Evolutionary conservation across 2,329 filamentous ascomycete genomes (phyloP).

Genomic region (Aspergillus sp.): DNA sequence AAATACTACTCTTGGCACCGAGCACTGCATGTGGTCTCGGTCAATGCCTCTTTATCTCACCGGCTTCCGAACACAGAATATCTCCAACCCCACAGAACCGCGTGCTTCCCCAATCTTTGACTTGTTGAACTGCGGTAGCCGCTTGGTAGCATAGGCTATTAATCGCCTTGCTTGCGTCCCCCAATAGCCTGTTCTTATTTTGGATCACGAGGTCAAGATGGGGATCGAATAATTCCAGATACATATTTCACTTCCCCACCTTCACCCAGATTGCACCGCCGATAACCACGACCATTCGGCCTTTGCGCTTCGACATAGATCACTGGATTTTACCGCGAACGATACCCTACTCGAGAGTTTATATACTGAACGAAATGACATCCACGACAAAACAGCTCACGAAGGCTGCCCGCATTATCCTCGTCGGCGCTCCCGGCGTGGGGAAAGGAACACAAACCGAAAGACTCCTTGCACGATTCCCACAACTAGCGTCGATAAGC

Average conservation of each 20-base stretch:
- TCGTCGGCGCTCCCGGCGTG: slow-evolving; percentile 92
- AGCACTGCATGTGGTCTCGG: neutral
- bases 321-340: no score
- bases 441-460: slow-evolving; percentile 96
- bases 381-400: slow-evolving; percentile 50
- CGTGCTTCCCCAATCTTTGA: slow-evolving; percentile 16
- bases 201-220: slow-evolving; percentile 3
- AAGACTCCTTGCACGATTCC: slow-evolving; percentile 76
- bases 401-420: slow-evolving; percentile 82
- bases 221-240: slow-evolving; percentile 4
- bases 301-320: neutral
- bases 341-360: neutral
- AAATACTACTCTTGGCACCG: neutral
- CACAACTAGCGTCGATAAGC: slow-evolving; percentile 83
- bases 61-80: slow-evolving; percentile 26
- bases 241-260: neutral
- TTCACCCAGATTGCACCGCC: no score
- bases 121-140: neutral
- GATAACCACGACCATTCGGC: neutral
- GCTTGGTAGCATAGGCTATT: neutral
- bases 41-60: slow-evolving; percentile 18
- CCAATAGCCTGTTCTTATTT: no score
- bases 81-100: slow-evolving; percentile 21
- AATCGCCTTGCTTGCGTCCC: neutral
- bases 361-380: slow-evolving; percentile 18